These are phyloP conservation scores for Rhodotorula sp. DNA, from an alignment of 1,284 basidiomycete species.

Conservation along the genomic window DNA sequence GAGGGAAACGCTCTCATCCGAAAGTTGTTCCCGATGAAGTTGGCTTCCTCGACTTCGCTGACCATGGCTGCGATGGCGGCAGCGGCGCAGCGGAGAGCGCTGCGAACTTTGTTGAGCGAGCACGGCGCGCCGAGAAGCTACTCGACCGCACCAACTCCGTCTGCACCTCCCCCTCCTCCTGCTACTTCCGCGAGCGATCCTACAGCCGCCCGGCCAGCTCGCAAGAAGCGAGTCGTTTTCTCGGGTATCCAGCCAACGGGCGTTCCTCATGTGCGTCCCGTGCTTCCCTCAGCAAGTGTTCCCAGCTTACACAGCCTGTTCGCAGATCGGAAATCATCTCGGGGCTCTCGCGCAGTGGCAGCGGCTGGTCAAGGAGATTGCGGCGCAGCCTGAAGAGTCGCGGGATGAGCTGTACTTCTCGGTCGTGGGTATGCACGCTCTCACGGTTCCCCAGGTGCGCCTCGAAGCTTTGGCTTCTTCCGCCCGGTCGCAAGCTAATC, in stretches of 20 bases:
- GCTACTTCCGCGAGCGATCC: too few relatives aligned
- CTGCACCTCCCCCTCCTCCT: not conserved
- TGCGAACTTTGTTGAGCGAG: not conserved
- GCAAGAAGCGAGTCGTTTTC: conserved; percentile 56
- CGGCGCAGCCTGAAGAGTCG: conserved; percentile 62
- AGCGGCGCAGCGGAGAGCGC: not conserved
- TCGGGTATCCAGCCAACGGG: conserved; percentile 84
- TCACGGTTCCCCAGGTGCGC: conserved; percentile 66
- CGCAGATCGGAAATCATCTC: conserved; percentile 85
- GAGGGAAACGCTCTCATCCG: too few relatives aligned
- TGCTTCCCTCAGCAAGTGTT: too few relatives aligned
- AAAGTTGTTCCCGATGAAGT: not conserved
- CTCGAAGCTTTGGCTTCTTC: not conserved
- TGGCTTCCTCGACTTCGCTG: not conserved
- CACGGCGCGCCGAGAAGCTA: not conserved
- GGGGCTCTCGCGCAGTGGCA: conserved; percentile 84
- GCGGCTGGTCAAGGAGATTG: conserved; percentile 54
- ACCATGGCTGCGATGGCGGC: not conserved
- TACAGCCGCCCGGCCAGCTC: not conserved
- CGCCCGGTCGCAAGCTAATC: not conserved
- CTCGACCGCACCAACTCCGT: too few relatives aligned
- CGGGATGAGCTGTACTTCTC: conserved; percentile 73
- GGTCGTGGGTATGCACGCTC: conserved; percentile 86
- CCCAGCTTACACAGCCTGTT: not conserved
- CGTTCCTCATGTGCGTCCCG: conserved; percentile 66